Base-by-base conservation (phyloP, 176 grass and related monocot genomes). In the Oryza australiensis region DNA sequence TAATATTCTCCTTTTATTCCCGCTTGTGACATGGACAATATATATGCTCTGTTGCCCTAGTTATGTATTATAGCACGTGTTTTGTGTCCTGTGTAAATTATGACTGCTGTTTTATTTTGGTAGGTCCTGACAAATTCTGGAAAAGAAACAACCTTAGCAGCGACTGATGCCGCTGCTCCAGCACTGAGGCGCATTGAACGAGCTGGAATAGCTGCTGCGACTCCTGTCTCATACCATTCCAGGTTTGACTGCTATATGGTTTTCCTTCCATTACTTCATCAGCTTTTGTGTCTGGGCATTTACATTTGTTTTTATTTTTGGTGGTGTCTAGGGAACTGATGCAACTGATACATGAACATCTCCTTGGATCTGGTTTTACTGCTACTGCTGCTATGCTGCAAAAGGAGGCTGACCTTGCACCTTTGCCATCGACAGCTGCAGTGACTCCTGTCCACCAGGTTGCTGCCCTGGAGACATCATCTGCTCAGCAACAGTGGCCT, bases 341-440 rank as follows among this genome's bases (percentile, higher is more conserved):
- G 79, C 91, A 93, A 57, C 79, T 99, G 65, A 99, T 99, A 72
- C 96, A 99, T 84, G 96, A 95, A 71, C 96, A 99, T 88, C 90
- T 99, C 24, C 65, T 93, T 77, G 96, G 93, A 73, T 95, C 96
- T 72, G 91, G 96, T 62, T 87, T 99, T 49, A 80, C 78, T 88
- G 83, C 91, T 64, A 90, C 96, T 62, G 96, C 96, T 59, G 84
- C 89, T 14, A 85, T 86, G 85, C 84, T 99, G 45, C 91, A 95
- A 43, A 99, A 99, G 63, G 96, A 99, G 87, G 96, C 93, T 86
- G 91, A 91, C 29, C 86, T 99, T 84, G 75, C 82, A 51, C 89
- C 91, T 82, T 88, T 87, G 38, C 89, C 87, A 64, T 88, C 74
- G 57, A 86, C 86, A 66, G 77, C 84, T 71, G 66, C 82, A 7